phyloP scores from a whole-genome alignment of 1,284 basidiomycete genomes.

The Cryptococcus jaspeensis region DNA sequence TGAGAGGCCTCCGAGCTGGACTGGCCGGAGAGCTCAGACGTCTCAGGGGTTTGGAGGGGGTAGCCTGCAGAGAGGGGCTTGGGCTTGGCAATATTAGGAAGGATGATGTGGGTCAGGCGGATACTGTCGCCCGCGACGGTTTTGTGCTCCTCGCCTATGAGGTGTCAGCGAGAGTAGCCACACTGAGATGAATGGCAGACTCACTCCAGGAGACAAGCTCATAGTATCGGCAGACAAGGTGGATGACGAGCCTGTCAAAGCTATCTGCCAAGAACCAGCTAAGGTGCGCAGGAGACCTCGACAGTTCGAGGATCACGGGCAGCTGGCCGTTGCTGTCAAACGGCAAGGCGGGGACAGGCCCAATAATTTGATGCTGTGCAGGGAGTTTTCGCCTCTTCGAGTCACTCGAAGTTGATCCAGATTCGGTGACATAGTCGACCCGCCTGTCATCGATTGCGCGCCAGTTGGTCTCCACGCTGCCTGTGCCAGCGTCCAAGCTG shows the following conservation, averaged over 20 bases:
- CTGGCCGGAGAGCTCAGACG: conserved; percentile 33
- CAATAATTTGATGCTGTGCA: conserved; percentile 25
- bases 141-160: conserved; percentile 29
- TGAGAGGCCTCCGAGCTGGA: conserved; percentile 21
- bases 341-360: conserved; percentile 27
- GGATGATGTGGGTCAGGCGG: conserved; percentile 47
- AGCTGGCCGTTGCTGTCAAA: conserved; percentile 4
- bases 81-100: conserved; percentile 35
- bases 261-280: conserved; percentile 44
- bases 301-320: conserved; percentile 43
- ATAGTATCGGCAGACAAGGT: conserved; percentile 48
- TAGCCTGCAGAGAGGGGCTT: conserved; percentile 11
- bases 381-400: conserved; percentile 25
- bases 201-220: conserved; percentile 49
- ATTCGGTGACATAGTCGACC: conserved; percentile 15
- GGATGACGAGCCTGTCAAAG: conserved; percentile 48
- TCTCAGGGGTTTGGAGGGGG: conserved; percentile 44
- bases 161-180: conserved; percentile 1
- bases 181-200: conserved; percentile 9
- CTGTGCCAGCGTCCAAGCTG: conserved; percentile 1
- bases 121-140: conserved; percentile 21
- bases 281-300: conserved; percentile 44
- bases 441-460: conserved; percentile 30
- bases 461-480: conserved; percentile 20
- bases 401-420: neutral